Evolutionary conservation across 73 alveolate species (phyloP).

Genomic region (Paramecium pentaurelia): DNA sequence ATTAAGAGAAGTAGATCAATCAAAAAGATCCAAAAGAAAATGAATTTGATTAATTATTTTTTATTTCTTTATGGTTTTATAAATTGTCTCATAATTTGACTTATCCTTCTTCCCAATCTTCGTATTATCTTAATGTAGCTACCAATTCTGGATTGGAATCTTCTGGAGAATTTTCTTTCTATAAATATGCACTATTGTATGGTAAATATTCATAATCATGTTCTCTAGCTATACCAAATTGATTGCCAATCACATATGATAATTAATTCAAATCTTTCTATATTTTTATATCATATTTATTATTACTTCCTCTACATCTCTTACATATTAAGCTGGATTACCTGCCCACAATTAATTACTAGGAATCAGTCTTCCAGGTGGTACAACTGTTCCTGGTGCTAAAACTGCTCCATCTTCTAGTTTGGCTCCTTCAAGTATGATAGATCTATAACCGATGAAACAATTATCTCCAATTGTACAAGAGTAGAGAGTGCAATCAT

Average conservation of each 20-base stretch:
- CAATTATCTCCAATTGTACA: constrained; percentile 80
- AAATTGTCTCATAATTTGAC: background rate
- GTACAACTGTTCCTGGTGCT: constrained; percentile 84
- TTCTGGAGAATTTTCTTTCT: constrained; percentile 51
- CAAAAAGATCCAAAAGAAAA: background rate
- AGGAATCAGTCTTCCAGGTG: constrained; percentile 92
- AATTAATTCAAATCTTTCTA: constrained; percentile 26
- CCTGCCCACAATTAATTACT: constrained; percentile 89
- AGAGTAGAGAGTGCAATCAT: constrained; percentile 73
- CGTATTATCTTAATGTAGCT: background rate
- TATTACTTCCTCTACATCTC: constrained; percentile 63
- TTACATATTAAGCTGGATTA: constrained; percentile 72
- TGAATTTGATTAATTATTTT: background rate
- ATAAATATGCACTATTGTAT: constrained; percentile 54
- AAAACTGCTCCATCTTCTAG: constrained; percentile 84
- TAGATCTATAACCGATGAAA: constrained; percentile 74
- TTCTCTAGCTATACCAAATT: background rate
- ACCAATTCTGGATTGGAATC: constrained; percentile 53
- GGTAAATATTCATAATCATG: constrained; percentile 59
- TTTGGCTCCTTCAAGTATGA: constrained; percentile 83
- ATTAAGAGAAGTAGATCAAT: background rate
- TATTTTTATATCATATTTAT: background rate
- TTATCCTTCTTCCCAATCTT: constrained; percentile 18
- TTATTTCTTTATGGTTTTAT: background rate
- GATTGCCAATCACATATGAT: background rate